Evolutionary conservation across 192 early-diverging fungal genomes (phyloP), one percentile per base, ranked within the genome.

Genomic region (Entrophospora sp.): DNA sequence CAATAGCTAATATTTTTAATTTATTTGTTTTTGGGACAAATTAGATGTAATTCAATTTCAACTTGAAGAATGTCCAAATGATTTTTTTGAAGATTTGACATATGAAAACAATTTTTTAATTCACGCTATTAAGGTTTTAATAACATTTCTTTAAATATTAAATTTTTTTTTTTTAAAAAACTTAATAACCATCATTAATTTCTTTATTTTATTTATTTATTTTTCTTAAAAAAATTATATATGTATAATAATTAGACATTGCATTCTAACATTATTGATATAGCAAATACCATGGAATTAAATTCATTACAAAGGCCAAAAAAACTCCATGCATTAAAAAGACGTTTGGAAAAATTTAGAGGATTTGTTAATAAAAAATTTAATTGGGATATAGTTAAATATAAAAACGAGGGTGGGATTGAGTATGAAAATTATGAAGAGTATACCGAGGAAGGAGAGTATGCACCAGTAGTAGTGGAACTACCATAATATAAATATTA

Each of bases 51-150:
- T 88, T 9, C 60, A 72, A 5, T 66, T 72, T 18, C 88, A 90
- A 61, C 73, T 92, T 18, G 77, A 79, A 57, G 87, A 85, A 61
- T 91, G 83, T 66, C 83, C 87, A 25, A 58, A 72, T 32, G 85
- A 91, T 70, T 86, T 94, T 72, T 87, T 87, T 71, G 44, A 78
- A 34, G 81, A 91, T 61, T 78, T 83, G 53, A 38, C 90, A 30
- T 74, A 83, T 28, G 77, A 81, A 69, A 76, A 82, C 62, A 81
- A 85, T 66, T 91, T 90, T 76, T 24, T 89, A 40, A 22, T 69
- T 28, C 44, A 73, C 37, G 55, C 78, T 61, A 46, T 85, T 61
- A 70, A 75, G 74, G 81, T 84, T 66, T 22, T 14, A 28, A 40
- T 18, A 65, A 12, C 2, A 58, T 70, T 5, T 38, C 69, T 73